A percentile compares a stretch with the other conserved stretches of the same genome.
Conservation (phyloP, 148 eudicot genomes). For the Fallopia convolvulus region DNA sequence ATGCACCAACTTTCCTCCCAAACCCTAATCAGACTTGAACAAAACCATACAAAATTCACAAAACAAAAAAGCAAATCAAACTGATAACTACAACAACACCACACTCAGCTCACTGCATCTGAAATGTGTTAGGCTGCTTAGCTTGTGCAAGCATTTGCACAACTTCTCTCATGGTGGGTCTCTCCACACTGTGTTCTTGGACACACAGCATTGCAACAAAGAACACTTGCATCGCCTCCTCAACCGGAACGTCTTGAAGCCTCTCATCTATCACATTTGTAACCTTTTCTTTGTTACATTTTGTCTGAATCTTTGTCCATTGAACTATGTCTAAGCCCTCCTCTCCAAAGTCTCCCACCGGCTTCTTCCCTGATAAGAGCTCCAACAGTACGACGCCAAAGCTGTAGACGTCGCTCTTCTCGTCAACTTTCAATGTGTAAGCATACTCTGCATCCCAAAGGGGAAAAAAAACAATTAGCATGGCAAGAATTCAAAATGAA, state of each 20-base stretch:
- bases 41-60: not conserved
- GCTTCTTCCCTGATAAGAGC: conserved; percentile 42
- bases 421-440: conserved; percentile 53
- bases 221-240: conserved; percentile 45
- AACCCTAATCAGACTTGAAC: not conserved
- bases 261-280: conserved; percentile 38
- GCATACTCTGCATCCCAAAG: conserved; percentile 36
- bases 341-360: conserved; percentile 54
- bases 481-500: not conserved
- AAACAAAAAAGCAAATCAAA: not conserved
- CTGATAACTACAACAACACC: not conserved
- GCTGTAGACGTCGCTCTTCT: conserved; percentile 60
- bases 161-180: conserved; percentile 60
- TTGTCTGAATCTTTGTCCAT: conserved; percentile 44
- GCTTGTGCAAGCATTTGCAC: conserved; percentile 64
- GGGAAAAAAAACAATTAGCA: not conserved
- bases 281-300: conserved; percentile 42
- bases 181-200: conserved; percentile 47
- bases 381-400: conserved; percentile 50
- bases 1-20: not conserved
- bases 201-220: conserved; percentile 52
- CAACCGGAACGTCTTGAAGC: conserved; percentile 28
- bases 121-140: conserved; percentile 41
- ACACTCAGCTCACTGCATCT: conserved; percentile 32
- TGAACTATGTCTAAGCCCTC: conserved; percentile 57